Evolutionary conservation across 345 rosid species (phyloP), one percentile per base, ranked within the genome.

Genomic region (Eucalyptus pauciflora): DNA sequence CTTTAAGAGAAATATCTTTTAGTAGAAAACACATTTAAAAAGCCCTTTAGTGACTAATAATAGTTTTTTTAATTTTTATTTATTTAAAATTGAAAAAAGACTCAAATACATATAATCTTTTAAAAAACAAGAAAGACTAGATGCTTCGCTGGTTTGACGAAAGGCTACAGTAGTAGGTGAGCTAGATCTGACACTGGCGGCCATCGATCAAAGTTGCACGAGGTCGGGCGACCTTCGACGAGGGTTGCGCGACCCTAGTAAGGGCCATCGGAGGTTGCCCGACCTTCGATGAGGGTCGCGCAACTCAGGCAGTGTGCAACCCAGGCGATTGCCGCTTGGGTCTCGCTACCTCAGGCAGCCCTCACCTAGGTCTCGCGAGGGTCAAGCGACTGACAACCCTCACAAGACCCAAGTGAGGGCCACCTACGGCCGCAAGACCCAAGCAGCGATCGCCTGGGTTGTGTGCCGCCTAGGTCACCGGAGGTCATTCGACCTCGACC

Each of bases 311-410:
- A 52, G 0, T 52, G 4, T 1, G 0, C 24, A 18, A 52, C 56
- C 24, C 0, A 52, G 4, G 56, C 10, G 0, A 52, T 52, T 2
- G 2, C 3, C 10, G 0, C 56, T 0, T 7, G 0, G 22, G 24
- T 52, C 24, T 52, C 0, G 4, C 0, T 9, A 52, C 10, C 10
- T 52, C 0, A 52, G 2, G 56, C 1, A 1, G 16, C 6, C 50
- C 56, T 18, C 56, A 52, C 56, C 4, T 52, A 52, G 24, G 24
- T 52, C 56, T 52, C 1, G 1, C 0, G 2, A 52, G 56, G 24
- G 56, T 52, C 4, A 18, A 52, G 56, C 1, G 2, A 52, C 24
- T 2, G 0, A 52, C 56, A 52, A 52, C 56, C 56, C 56, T 7
- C 24, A 52, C 56, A 52, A 52, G 24, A 52, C 24, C 56, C 56